These are phyloP conservation scores for Phytophthora fragariae DNA, from an alignment of 352 stramenopile genomes.

Conservation along the genomic window DNA sequence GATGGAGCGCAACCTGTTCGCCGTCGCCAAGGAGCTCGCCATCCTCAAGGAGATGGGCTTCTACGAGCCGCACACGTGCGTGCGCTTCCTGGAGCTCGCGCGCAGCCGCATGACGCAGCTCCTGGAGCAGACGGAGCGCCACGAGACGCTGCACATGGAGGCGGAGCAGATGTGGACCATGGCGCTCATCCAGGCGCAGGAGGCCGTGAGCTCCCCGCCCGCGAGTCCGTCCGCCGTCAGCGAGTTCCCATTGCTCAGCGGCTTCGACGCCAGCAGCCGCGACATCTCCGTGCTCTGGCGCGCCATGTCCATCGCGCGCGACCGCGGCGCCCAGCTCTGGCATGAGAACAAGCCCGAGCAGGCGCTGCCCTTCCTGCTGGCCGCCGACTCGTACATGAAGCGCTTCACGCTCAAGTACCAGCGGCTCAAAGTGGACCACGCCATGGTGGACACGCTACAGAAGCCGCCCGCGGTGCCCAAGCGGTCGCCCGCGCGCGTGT, in stretches of 20 bases:
- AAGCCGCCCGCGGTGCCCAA: constrained; percentile 31
- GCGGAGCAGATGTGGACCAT: constrained; percentile 80
- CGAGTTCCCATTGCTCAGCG: constrained; percentile 73
- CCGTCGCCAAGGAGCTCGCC: constrained; percentile 84
- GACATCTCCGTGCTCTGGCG: constrained; percentile 86
- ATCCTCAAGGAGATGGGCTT: constrained; percentile 79
- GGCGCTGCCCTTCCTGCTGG: constrained; percentile 79
- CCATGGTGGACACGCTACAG: constrained; percentile 78
- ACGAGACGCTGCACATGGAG: constrained; percentile 73
- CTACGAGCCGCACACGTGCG: constrained; percentile 78
- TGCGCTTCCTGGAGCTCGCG: constrained; percentile 80
- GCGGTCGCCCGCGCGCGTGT: constrained; percentile 57
- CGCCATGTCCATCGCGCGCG: constrained; percentile 80
- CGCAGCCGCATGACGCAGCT: constrained; percentile 71
- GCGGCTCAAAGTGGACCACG: constrained; percentile 85
- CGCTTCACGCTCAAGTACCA: constrained; percentile 90
- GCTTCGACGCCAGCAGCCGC: constrained; percentile 67
- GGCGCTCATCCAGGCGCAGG: constrained; percentile 72
- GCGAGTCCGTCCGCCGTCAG: constrained; percentile 48
- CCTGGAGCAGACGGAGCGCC: constrained; percentile 63
- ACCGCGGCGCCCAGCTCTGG: constrained; percentile 84
- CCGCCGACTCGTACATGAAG: constrained; percentile 90
- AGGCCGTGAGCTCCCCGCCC: constrained; percentile 43
- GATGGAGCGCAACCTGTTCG: constrained; percentile 86
- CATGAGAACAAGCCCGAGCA: constrained; percentile 89